Evolutionary conservation across 257 asterid species (phyloP).

Genomic region (Solanum infundibuliforme): DNA sequence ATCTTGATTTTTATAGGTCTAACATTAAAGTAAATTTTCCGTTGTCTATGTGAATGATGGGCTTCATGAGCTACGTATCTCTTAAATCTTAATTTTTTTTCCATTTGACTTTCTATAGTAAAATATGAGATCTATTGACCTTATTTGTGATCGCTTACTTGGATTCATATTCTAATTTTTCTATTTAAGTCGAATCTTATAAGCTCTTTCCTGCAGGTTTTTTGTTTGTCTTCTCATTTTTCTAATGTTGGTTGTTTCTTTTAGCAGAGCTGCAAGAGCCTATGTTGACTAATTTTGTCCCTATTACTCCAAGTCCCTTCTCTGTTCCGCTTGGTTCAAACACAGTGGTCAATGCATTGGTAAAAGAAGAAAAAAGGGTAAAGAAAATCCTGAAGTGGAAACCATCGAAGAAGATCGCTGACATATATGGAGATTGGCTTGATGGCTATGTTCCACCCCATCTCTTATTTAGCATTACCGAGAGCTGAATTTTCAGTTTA

Average conservation of each 20-base stretch:
- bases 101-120: neutral
- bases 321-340: neutral
- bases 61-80: neutral
- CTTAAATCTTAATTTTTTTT: neutral
- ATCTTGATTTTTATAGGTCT: neutral
- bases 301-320: slow-evolving; percentile 17
- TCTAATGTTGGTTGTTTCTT: neutral
- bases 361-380: slow-evolving; percentile 4
- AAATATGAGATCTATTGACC: neutral
- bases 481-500: neutral
- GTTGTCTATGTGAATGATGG: neutral
- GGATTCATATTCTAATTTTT: neutral
- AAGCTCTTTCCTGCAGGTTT: neutral
- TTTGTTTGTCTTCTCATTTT: neutral
- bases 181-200: neutral
- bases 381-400: neutral
- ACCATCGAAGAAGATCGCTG: slow-evolving; percentile 5
- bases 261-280: slow-evolving; percentile 27
- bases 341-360: slow-evolving; percentile 11
- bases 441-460: slow-evolving; percentile 38
- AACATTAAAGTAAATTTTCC: neutral
- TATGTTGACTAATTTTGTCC: neutral
- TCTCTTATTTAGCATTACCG: slow-evolving; percentile 15
- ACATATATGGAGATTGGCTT: slow-evolving; percentile 54
- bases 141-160: neutral